Evolutionary conservation across 805 yeast species (phyloP).

Genomic region (Saccharomyces kudriavzevii): DNA sequence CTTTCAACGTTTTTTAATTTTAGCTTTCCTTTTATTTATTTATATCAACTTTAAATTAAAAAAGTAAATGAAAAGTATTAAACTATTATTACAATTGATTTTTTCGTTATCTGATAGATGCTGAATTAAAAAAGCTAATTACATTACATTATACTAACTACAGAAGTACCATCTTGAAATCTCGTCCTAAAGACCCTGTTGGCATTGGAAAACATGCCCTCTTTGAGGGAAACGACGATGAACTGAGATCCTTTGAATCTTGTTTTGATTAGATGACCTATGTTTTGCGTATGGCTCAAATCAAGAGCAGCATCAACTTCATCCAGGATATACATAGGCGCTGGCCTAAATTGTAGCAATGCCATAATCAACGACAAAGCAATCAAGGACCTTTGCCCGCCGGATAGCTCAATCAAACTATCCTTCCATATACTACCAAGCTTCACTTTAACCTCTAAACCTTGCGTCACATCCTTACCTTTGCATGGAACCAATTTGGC

Average conservation of each 20-base stretch:
- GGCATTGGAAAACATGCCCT: slow-evolving; percentile 97
- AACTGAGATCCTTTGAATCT: slow-evolving; percentile 93
- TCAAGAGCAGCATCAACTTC: slow-evolving; percentile 98
- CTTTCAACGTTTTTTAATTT: background rate
- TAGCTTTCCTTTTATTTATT: background rate
- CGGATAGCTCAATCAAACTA: slow-evolving; percentile 86
- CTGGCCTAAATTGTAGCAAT: slow-evolving; percentile 87
- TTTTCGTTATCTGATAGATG: background rate
- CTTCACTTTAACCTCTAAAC: slow-evolving; percentile 82
- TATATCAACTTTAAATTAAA: background rate
- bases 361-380: slow-evolving; percentile 91
- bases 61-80: background rate
- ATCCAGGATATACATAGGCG: slow-evolving; percentile 95
- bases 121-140: background rate
- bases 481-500: slow-evolving; percentile 82
- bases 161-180: slow-evolving; percentile 94
- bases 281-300: slow-evolving; percentile 92
- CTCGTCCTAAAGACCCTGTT: slow-evolving; percentile 88
- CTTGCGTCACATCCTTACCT: slow-evolving; percentile 76
- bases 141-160: slow-evolving; percentile 60
- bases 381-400: slow-evolving; percentile 93
- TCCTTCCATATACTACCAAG: slow-evolving; percentile 94
- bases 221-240: slow-evolving; percentile 92
- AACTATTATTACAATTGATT: background rate
- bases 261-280: slow-evolving; percentile 92